Evolutionary conservation across 1,139 yeast genomes (phyloP), one percentile per base, ranked within the genome.

Genomic region (Blastobotrys proliferans): DNA sequence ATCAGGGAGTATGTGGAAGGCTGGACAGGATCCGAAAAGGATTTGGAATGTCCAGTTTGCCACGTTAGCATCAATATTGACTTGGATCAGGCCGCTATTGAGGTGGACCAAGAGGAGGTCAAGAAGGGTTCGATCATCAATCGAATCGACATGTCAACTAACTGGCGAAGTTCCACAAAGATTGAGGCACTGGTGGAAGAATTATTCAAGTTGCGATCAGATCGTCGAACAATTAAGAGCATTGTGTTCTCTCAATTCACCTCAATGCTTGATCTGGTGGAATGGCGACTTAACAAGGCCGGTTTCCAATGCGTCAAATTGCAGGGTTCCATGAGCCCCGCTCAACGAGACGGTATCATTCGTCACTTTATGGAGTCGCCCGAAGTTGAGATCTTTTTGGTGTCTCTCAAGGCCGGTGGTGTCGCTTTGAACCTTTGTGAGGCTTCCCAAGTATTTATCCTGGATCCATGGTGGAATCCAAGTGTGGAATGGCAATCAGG

Each of bases 391-490:
- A 95, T 92, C 8, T 92, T 92, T 59, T 67, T 92, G 47, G 98
- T 92, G 6, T 88, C 97, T 22, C 73, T 94, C 55, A 92, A 92
- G 60, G 98, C 99, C 0, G 99, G 99, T 52, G 98, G 98, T 65
- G 98, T 92, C 28, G 98, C 98, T 0, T 73, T 92, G 53, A 92
- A 92, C 61, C 72, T 92, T 54, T 90, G 97, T 57, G 98, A 94
- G 60, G 98, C 98, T 0, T 87, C 95, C 1, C 97, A 90, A 55
- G 97, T 92, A 31, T 92, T 92, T 54, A 73, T 92, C 40, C 73
- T 92, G 72, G 98, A 92, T 57, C 97, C 97, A 21, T 92, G 98
- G 97, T 92, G 97, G 97, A 92, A 92, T 60, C 97, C 97, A 1
- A 83, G 95, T 55, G 94, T 88, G 3, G 97, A 92, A 64, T 92